Base-by-base conservation (phyloP, 179 eudicot genomes). In the Patellifolia procumbens region DNA sequence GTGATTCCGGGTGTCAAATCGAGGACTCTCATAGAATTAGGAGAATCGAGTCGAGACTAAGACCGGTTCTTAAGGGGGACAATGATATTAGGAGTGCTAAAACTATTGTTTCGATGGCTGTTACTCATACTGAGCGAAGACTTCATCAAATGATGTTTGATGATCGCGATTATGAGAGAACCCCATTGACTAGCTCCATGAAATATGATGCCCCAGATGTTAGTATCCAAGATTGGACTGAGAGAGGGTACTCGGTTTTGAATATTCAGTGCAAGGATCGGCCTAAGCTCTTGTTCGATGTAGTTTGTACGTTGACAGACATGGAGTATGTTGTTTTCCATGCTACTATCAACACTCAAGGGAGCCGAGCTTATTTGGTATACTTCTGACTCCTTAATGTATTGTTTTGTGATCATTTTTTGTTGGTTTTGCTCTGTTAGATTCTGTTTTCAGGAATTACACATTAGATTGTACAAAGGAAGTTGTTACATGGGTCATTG, bases 131-230 rank as follows among this genome's bases (percentile, higher is more conserved):
- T 0, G 98, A 94, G 76, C 81, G 98, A 58, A 84, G 98, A 62
- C 86, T 91, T 16, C 97, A 92, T 72, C 97, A 92, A 68, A 83
- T 94, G 91, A 91, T 92, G 98, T 91, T 86, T 85, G 93, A 87
- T 8, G 98, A 94, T 34, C 85, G 97, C 0, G 96, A 94, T 78
- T 92, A 89, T 65, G 97, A 94, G 29, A 75, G 89, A 69, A 88
- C 79, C 24, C 81, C 87, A 1, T 81, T 71, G 1, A 76, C 71
- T 2, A 77, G 72, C 45, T 68, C 75, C 32, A 72, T 76, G 26
- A 69, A 75, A 15, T 80, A 37, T 4, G 91, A 84, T 58, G 26
- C 73, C 35, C 95, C 86, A 6, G 72, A 72, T 34, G 97, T 94
- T 2, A 65, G 86, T 2, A 94, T 94, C 62, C 91, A 88, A 70